Evolutionary conservation across 1,139 yeast genomes (phyloP).

Genomic region (Magnusiomyces clavatus): DNA sequence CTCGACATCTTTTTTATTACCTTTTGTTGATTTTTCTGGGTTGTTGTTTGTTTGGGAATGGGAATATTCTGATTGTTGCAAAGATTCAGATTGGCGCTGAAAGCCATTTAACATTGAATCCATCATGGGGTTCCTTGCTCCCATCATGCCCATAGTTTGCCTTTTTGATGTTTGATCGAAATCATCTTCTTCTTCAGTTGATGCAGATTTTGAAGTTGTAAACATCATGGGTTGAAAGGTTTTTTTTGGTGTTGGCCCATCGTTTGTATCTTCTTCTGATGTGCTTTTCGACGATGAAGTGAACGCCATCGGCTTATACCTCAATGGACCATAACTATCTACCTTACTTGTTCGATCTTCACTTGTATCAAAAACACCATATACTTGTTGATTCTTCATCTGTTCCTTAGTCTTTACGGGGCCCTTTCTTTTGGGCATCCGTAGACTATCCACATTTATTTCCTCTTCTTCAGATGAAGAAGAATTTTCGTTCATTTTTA

Average conservation of each 20-base stretch:
- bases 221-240: constrained; percentile 6
- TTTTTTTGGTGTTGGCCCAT: not conserved
- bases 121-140: not conserved
- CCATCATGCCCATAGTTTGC: constrained; percentile 2
- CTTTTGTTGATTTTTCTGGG: not conserved
- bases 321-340: not conserved
- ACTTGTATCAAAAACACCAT: constrained; percentile 2
- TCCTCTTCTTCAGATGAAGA: constrained; percentile 4
- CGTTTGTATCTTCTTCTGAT: not conserved
- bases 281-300: not conserved
- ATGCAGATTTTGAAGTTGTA: not conserved
- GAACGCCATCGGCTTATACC: constrained; percentile 2
- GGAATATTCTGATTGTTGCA: too few species aligned
- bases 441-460: not conserved
- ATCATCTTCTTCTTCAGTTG: not conserved
- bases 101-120: not conserved
- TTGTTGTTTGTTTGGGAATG: not conserved
- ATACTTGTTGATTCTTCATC: constrained; percentile 1
- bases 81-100: not conserved
- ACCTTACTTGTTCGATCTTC: not conserved
- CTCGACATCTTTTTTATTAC: not conserved
- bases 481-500: not conserved
- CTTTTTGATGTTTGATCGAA: not conserved
- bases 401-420: constrained; percentile 1
- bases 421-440: not conserved